These are phyloP conservation scores for Sclerotinia spermophila DNA, from an alignment of 2,329 filamentous ascomycete species.

Conservation along the genomic window DNA sequence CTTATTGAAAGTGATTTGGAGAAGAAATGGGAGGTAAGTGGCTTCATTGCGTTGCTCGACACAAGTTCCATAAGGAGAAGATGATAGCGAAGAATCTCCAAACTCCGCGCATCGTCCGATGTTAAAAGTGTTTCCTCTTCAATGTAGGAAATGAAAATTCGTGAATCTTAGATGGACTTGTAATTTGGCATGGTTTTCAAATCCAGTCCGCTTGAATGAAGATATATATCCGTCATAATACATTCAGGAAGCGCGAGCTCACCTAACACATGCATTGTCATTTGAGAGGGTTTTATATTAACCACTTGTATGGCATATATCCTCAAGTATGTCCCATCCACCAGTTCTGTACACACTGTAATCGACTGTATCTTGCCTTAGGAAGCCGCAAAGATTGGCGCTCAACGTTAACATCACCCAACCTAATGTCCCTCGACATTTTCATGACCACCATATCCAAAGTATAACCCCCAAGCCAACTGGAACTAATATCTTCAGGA, in stretches of 20 bases:
- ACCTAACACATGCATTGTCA: not conserved
- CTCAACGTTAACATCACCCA: not conserved
- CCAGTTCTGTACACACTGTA: not conserved
- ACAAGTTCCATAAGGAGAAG: not conserved
- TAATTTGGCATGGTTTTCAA: not conserved
- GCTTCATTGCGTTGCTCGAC: not conserved
- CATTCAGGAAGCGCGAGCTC: not conserved
- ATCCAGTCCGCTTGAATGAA: not conserved
- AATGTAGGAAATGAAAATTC: not conserved
- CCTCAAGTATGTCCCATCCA: not conserved
- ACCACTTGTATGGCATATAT: not conserved
- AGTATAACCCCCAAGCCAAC: not conserved
- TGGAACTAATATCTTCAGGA: not conserved
- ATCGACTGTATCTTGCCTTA: not conserved
- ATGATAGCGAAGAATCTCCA: not conserved
- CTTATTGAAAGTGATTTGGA: not conserved
- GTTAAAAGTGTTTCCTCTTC: not conserved
- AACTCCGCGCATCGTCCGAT: too few relatives aligned
- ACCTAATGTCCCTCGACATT: too few relatives aligned
- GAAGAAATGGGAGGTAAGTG: not conserved
- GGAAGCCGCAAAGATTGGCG: too few relatives aligned
- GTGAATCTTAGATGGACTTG: not conserved
- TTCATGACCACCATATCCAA: conserved; percentile 11
- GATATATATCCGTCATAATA: not conserved
- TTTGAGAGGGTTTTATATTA: not conserved